Conservation (phyloP, 2,329 filamentous ascomycete species). For the Fusarium setosum region DNA sequence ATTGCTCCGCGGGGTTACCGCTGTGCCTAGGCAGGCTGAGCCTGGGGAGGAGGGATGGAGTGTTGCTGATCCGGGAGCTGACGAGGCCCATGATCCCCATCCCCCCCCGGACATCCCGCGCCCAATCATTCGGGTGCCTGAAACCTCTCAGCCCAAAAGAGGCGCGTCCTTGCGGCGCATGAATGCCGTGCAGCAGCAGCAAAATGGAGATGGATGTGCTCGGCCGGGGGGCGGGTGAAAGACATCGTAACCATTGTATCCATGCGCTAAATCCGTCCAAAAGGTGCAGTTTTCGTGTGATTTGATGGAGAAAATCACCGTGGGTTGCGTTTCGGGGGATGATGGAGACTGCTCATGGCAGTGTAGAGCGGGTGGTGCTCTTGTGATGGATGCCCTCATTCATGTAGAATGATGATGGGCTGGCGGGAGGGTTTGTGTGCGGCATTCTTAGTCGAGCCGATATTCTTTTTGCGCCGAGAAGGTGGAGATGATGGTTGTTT, state of each 20-base stretch:
- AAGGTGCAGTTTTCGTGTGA: not conserved
- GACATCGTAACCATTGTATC: constrained; percentile 9
- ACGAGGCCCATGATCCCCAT: constrained; percentile 38
- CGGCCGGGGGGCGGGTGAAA: not conserved
- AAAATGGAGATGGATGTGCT: not conserved
- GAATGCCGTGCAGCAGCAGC: not conserved
- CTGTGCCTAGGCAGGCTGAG: constrained; percentile 19
- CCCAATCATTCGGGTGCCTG: constrained; percentile 32
- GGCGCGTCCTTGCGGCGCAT: constrained; percentile 3
- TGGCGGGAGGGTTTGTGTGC: constrained; percentile 22
- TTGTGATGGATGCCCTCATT: constrained; percentile 3
- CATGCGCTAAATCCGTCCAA: not conserved
- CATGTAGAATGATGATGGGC: not conserved
- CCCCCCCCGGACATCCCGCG: constrained; percentile 35
- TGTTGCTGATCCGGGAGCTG: constrained; percentile 41
- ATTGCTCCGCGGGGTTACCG: constrained; percentile 10
- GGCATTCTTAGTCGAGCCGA: constrained; percentile 20
- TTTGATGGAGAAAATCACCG: not conserved
- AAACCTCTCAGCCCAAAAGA: not conserved
- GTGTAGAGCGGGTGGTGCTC: constrained; percentile 3
- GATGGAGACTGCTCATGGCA: not conserved
- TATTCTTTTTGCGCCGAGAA: constrained; percentile 24
- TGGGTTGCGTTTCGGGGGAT: constrained; percentile 10
- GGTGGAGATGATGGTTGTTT: constrained; percentile 15
- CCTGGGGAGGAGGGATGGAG: not conserved